These are phyloP conservation scores for Aspergillus nidulans DNA, from an alignment of 495 filamentous ascomycete genomes.

Conservation along the genomic window DNA sequence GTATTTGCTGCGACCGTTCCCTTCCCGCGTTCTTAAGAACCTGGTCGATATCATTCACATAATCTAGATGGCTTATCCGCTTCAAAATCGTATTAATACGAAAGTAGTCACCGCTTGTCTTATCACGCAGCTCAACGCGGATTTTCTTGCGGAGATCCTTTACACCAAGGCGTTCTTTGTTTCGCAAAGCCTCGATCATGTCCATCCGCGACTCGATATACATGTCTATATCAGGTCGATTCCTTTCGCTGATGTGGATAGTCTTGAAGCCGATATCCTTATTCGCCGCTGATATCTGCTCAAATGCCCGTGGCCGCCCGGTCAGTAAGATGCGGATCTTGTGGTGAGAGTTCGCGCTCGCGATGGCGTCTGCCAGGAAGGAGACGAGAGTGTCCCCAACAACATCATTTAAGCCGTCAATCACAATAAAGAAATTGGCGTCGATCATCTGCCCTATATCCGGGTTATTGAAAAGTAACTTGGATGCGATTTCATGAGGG, in stretches of 20 bases:
- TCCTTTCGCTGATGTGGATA: slow-evolving; percentile 22
- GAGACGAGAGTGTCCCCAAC: slow-evolving; percentile 24
- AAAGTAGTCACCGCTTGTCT: slow-evolving; percentile 35
- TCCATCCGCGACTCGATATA: slow-evolving; percentile 25
- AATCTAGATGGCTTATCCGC: slow-evolving; percentile 32
- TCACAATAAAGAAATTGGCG: slow-evolving; percentile 34
- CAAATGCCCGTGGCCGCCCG: slow-evolving; percentile 14
- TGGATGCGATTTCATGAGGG: slow-evolving; percentile 25
- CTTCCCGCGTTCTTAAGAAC: slow-evolving; percentile 32
- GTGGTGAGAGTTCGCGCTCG: slow-evolving; percentile 1
- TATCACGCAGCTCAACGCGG: slow-evolving; percentile 23
- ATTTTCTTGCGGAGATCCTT: slow-evolving; percentile 29
- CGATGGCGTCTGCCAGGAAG: slow-evolving; percentile 18
- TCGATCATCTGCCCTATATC: slow-evolving; percentile 21
- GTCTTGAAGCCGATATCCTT: slow-evolving; percentile 10
- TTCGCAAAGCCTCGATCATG: slow-evolving; percentile 17
- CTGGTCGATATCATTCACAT: slow-evolving; percentile 32
- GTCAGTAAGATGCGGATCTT: slow-evolving; percentile 18
- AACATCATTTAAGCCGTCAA: slow-evolving; percentile 26
- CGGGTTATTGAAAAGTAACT: slow-evolving; percentile 28
- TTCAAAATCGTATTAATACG: slow-evolving; percentile 31
- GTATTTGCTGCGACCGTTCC: slow-evolving; percentile 32
- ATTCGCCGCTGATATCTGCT: slow-evolving; percentile 7
- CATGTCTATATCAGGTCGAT: slow-evolving; percentile 28
- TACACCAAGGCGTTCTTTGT: slow-evolving; percentile 19